phyloP scores from a whole-genome alignment of 2,329 filamentous ascomycete genomes.

The Sclerotinia sclerotiorum region DNA sequence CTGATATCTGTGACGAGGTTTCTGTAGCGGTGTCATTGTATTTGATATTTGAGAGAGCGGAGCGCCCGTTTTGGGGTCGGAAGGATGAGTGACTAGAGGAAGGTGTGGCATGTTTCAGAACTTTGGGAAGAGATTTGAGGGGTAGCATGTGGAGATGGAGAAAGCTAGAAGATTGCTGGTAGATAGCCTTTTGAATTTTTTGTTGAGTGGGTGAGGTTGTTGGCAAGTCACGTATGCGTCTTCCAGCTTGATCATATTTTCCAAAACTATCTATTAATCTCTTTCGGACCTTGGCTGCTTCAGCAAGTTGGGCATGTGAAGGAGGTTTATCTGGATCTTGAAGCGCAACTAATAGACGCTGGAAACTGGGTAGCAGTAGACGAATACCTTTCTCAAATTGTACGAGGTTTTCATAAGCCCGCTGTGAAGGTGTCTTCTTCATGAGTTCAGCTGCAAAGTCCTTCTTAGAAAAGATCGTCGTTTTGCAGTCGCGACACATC shows the following conservation, averaged over 20 bases:
- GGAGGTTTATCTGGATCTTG: constrained; percentile 61
- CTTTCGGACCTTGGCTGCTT: constrained; percentile 70
- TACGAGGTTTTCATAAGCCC: constrained; percentile 65
- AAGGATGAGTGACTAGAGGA: constrained; percentile 40
- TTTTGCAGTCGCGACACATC: constrained; percentile 87
- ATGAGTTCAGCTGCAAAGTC: constrained; percentile 63
- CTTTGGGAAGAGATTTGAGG: constrained; percentile 58
- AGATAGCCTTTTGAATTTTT: constrained; percentile 65
- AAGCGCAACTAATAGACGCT: constrained; percentile 61
- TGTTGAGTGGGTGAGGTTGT: constrained; percentile 63
- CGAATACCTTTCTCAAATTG: constrained; percentile 73
- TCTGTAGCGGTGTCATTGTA: constrained; percentile 50
- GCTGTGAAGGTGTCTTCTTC: constrained; percentile 59
- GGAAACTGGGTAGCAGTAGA: constrained; percentile 66
- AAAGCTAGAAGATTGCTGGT: constrained; percentile 67
- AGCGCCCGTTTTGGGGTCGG: constrained; percentile 31
- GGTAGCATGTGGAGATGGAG: constrained; percentile 75
- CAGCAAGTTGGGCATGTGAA: constrained; percentile 55
- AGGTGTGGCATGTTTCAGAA: constrained; percentile 62
- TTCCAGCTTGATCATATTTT: constrained; percentile 68
- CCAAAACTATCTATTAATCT: constrained; percentile 70
- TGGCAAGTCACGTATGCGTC: constrained; percentile 65
- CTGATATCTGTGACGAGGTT: constrained; percentile 52
- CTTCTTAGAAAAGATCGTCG: constrained; percentile 65
- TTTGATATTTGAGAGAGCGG: constrained; percentile 58